These are phyloP conservation scores for Starmerella etchellsii DNA, from an alignment of 805 yeast species.

Conservation along the genomic window DNA sequence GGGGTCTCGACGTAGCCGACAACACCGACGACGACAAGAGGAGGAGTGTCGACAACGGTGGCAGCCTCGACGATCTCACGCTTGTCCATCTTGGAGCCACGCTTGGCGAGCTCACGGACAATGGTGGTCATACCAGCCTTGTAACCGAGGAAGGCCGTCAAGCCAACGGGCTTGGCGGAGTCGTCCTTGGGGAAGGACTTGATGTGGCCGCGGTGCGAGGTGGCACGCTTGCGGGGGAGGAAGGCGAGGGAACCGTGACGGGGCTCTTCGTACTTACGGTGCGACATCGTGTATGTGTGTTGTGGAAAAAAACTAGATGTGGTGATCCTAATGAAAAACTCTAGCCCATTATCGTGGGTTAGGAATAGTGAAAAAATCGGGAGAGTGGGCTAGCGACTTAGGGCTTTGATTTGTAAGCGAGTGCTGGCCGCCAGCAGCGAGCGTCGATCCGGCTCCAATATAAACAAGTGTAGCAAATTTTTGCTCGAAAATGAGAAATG, in stretches of 20 bases:
- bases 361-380: not conserved
- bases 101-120: conserved; percentile 99
- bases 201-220: conserved; percentile 96
- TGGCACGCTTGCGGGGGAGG: conserved; percentile 99
- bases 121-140: conserved; percentile 99
- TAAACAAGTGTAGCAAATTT: no score
- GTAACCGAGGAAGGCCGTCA: conserved; percentile 99
- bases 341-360: not conserved
- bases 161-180: conserved; percentile 92
- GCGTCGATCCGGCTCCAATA: no score
- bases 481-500: no score
- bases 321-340: not conserved
- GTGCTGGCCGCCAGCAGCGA: not conserved
- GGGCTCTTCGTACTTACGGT: conserved; percentile 99
- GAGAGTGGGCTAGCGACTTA: not conserved
- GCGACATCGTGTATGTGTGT: conserved; percentile 69
- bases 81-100: conserved; percentile 99
- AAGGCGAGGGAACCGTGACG: conserved; percentile 99
- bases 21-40: conserved; percentile 97
- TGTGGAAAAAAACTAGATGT: not conserved
- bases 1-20: conserved; percentile 99
- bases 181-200: conserved; percentile 99
- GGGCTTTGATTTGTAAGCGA: not conserved
- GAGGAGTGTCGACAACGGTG: conserved; percentile 98
- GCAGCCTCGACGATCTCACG: conserved; percentile 99